Base-by-base conservation (phyloP, 176 grass and related monocot species). In the Carex littledalei region DNA sequence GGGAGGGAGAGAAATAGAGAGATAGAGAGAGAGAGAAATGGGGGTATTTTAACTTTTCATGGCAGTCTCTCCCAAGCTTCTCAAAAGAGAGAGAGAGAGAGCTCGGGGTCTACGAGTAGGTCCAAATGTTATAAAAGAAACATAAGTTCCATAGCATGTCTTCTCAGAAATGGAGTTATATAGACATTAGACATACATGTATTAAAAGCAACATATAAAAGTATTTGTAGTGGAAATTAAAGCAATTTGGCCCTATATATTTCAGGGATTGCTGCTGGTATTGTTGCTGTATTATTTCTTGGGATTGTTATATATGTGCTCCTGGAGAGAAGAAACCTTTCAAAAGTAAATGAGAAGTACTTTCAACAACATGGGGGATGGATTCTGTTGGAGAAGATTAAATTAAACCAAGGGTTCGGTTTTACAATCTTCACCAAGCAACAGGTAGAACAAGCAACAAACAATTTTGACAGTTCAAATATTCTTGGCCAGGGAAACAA, bases 321-420 rank as follows among this genome's bases (percentile, higher is more conserved):
- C 22, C 13, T 1, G 21, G 88, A 89, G 69, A 35, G 45, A 61
- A 89, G 77, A 72, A 86, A 79, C 15, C 5, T 89, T 63, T 8
- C 84, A 16, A 66, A 78, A 21, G 82, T 89, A 53, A 81, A 77
- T 41, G 20, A 68, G 6, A 86, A 86, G 21, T 60, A 89, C 76
- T 89, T 89, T 55, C 84, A 81, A 6, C 67, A 84, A 3, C 84
- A 89, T 13, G 88, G 84, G 0, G 88, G 88, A 1, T 31, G 73
- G 84, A 14, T 86, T 1, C 13, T 89, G 58, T 81, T 86, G 9
- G 41, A 84, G 26, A 37, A 86, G 68, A 86, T 86, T 50, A 60
- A 81, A 39, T 72, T 16, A 34, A 37, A 86, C 37, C 88, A 89
- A 66, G 54, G 57, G 8, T 26, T 80, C 5, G 16, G 55, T 58